Evolutionary conservation across 805 yeast genomes (phyloP).

Genomic region (Candida yuanshanica): DNA sequence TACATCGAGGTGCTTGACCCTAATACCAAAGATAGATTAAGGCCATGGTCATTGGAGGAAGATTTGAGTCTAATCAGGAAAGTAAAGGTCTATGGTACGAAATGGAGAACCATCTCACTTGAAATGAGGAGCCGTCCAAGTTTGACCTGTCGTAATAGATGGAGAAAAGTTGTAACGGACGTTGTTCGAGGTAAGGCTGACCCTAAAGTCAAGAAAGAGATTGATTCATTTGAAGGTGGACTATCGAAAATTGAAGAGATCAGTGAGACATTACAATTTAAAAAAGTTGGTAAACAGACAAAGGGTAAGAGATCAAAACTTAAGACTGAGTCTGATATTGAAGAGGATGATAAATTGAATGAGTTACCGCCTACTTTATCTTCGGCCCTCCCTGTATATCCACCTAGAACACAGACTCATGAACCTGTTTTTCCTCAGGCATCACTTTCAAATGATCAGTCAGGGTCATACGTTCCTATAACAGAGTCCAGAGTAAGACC

Average conservation of each 20-base stretch:
- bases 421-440: neutral
- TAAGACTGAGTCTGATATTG: neutral
- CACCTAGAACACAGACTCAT: neutral
- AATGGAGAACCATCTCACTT: constrained; percentile 77
- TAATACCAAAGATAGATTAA: constrained; percentile 62
- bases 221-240: constrained; percentile 43
- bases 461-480: constrained; percentile 3
- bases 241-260: constrained; percentile 23
- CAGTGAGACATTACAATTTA: constrained; percentile 17
- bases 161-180: constrained; percentile 81
- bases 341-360: neutral
- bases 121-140: constrained; percentile 79
- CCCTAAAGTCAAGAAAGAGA: constrained; percentile 49
- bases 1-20: constrained; percentile 88
- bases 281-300: constrained; percentile 6
- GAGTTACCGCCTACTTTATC: neutral
- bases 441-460: constrained; percentile 1
- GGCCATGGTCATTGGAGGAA: constrained; percentile 77
- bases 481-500: constrained; percentile 21
- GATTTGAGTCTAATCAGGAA: constrained; percentile 63
- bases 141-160: constrained; percentile 84
- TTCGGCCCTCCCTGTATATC: neutral
- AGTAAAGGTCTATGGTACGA: constrained; percentile 72
- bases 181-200: constrained; percentile 64
- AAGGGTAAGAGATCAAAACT: neutral